phyloP scores from a whole-genome alignment of 1,284 basidiomycete genomes.

The Chondrostereum purpureum region DNA sequence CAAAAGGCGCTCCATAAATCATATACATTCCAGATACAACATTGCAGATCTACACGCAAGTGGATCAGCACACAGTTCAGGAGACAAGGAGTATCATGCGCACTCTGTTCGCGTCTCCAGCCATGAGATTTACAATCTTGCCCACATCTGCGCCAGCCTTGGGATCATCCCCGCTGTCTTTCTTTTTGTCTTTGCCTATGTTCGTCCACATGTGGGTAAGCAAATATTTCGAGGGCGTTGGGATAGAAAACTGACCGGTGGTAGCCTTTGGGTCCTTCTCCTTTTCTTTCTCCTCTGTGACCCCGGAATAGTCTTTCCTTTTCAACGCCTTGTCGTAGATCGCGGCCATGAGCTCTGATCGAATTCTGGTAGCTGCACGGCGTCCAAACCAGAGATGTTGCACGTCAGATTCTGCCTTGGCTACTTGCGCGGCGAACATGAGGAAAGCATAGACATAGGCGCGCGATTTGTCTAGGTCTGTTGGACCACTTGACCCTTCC shows the following conservation, averaged over 20 bases:
- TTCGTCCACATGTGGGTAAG: conserved; percentile 47
- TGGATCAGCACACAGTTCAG: neutral
- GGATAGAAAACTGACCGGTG: conserved; percentile 38
- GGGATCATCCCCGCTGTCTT: conserved; percentile 46
- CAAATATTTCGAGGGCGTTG: conserved; percentile 12
- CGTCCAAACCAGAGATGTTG: conserved; percentile 77
- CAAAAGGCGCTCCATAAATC: conserved; percentile 73
- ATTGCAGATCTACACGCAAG: conserved; percentile 35
- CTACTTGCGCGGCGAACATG: conserved; percentile 50
- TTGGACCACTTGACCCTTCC: conserved; percentile 19
- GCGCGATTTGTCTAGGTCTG: conserved; percentile 39
- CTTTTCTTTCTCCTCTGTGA: conserved; percentile 36
- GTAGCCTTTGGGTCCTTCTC: conserved; percentile 57
- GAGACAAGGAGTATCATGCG: conserved; percentile 11
- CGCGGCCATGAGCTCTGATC: conserved; percentile 70
- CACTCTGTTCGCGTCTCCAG: conserved; percentile 56
- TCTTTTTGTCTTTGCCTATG: conserved; percentile 37
- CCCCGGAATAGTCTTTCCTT: conserved; percentile 78
- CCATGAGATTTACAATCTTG: conserved; percentile 78
- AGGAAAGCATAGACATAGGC: conserved; percentile 73
- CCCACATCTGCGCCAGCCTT: conserved; percentile 68
- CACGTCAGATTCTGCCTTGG: conserved; percentile 66
- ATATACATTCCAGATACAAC: conserved; percentile 50
- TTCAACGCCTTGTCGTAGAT: conserved; percentile 90
- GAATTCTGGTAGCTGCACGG: conserved; percentile 63